These are phyloP conservation scores for Aspergillus hortae DNA, from an alignment of 2,329 filamentous ascomycete species.

Conservation along the genomic window DNA sequence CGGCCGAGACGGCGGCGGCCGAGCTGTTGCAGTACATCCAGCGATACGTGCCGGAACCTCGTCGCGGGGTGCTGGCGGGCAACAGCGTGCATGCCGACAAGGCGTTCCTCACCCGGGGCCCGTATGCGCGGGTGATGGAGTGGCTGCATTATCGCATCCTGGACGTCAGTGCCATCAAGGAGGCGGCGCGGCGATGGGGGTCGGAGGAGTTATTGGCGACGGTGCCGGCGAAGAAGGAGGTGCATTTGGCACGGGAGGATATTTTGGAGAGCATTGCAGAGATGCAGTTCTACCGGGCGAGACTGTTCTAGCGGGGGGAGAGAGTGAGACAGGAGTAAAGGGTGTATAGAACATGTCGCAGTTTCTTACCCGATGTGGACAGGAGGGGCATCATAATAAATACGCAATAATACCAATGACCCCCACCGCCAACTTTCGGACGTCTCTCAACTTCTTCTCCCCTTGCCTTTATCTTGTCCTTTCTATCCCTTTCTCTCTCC, in stretches of 20 bases:
- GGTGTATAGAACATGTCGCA: background rate
- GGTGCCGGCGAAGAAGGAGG: slow-evolving; percentile 68
- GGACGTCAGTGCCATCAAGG: slow-evolving; percentile 89
- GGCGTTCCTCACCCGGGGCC: slow-evolving; percentile 70
- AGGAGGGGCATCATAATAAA: background rate
- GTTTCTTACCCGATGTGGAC: background rate
- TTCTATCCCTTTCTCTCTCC: background rate
- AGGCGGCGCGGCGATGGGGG: slow-evolving; percentile 81
- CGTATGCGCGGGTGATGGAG: slow-evolving; percentile 69
- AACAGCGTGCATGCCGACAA: slow-evolving; percentile 92
- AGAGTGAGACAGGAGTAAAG: background rate
- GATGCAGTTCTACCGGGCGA: slow-evolving; percentile 74
- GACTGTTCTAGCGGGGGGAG: slow-evolving; percentile 54
- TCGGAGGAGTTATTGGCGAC: slow-evolving; percentile 55
- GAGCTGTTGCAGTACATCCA: slow-evolving; percentile 76
- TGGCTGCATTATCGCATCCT: slow-evolving; percentile 87
- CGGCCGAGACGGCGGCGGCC: slow-evolving; percentile 67
- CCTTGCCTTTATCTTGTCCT: slow-evolving; percentile 1
- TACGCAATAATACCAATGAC: background rate
- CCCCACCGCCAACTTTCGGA: slow-evolving; percentile 9
- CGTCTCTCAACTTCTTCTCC: slow-evolving; percentile 6
- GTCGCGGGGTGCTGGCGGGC: slow-evolving; percentile 74
- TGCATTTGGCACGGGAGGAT: slow-evolving; percentile 82
- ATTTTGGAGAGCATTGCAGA: slow-evolving; percentile 95
- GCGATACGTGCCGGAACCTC: slow-evolving; percentile 62